phyloP scores from a whole-genome alignment of 83 land plant species.

The Thuja plicata region DNA sequence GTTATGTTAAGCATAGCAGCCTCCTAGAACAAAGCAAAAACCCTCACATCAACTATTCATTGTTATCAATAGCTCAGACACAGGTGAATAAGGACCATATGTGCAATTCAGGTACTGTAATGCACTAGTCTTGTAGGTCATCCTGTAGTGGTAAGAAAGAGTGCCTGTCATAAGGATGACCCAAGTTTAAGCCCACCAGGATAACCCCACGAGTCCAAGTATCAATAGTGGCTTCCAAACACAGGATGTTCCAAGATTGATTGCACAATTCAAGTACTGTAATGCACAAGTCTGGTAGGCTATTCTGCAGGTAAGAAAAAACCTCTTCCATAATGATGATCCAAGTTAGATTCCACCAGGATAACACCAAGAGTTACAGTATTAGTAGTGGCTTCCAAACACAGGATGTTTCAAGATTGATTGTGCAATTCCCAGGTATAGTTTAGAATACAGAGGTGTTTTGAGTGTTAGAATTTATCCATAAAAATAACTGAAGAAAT shows the following conservation, averaged over 20 bases:
- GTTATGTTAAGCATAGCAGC: background rate
- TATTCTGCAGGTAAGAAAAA: background rate
- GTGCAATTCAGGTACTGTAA: background rate
- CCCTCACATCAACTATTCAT: background rate
- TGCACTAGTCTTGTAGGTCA: background rate
- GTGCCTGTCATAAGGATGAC: background rate
- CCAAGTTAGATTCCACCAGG: background rate
- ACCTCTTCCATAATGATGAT: background rate
- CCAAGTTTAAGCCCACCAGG: background rate
- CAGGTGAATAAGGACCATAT: background rate
- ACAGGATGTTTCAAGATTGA: background rate
- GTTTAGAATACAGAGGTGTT: background rate
- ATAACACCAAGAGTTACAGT: background rate
- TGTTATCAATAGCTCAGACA: background rate
- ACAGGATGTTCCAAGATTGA: background rate
- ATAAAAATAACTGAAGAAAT: background rate
- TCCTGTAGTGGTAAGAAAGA: no score
- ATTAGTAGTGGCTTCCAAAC: background rate
- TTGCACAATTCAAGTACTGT: background rate
- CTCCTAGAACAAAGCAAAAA: background rate
- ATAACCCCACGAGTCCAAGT: background rate
- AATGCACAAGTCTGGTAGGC: background rate
- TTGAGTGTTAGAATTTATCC: background rate
- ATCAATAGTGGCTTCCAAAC: background rate
- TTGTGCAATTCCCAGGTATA: background rate